Base-by-base conservation (phyloP, 2,329 filamentous ascomycete species). In the Colletotrichum somersetense region DNA sequence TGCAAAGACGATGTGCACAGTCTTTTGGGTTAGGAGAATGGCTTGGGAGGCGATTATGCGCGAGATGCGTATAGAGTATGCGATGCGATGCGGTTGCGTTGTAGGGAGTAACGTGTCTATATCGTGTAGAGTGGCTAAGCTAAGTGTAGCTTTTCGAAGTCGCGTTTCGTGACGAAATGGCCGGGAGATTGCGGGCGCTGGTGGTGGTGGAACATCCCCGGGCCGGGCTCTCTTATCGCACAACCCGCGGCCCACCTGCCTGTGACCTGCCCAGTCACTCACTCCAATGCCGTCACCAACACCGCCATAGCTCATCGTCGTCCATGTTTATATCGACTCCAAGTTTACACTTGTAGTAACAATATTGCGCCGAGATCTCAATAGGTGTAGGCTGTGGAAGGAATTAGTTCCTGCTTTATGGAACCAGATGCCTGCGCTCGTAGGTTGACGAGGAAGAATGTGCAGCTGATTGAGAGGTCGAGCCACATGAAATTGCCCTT, bases 1-100 rank as follows among this genome's bases (percentile, higher is more conserved):
- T 89, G 87, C 88, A 80, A 80, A 77, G 75, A 75, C 71, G 76
- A 74, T 78, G 79, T 82, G 87, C 88, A 89, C 88, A 89, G 87
- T 85, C 86, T 78, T 59, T 44, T 30, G 73, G 46, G 40, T 62
- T 38, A 14, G 35, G 12, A 30, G 26, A 20, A 48, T 53, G 23
- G 20, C 14, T 30, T 46, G 55, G 35, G 14, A 23, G 35, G 53
- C 26, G 40, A n/a, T 33, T 35, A 30, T 66, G 62, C 58, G 67
- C 52, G 57, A 18, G 50, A 40, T 40, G 58, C 50, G 66, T 38
- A 18, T 16, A 56, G 53, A 23, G n/a, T 52, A 67, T 62, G 71
- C 18, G 66, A 67, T 62, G 35, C 33, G 26, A 44, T n/a, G 44
- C 44, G 44, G 44, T 53, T 73, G 67, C 67, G 44, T 57, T 56